phyloP scores from a whole-genome alignment of 2,329 filamentous ascomycete species.

The Camillea tinctor region DNA sequence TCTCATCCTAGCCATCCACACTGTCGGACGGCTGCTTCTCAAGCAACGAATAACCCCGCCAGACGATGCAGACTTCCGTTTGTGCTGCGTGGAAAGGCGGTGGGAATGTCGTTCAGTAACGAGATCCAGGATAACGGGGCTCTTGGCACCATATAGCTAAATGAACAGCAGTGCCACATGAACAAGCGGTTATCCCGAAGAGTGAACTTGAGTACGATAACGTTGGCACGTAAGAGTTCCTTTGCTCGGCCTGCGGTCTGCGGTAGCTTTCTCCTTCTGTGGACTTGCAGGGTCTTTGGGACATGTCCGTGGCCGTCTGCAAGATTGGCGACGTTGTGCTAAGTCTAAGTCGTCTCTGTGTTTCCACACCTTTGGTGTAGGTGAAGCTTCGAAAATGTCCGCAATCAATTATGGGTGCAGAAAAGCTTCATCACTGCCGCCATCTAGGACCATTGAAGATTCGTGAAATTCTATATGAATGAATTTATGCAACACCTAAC shows the following conservation, averaged over 20 bases:
- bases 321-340: conserved; percentile 39
- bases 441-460: background rate
- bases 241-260: conserved; percentile 6
- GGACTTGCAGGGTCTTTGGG: conserved; percentile 10
- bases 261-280: conserved; percentile 10
- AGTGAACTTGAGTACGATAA: conserved; percentile 15
- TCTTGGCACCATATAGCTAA: conserved; percentile 3
- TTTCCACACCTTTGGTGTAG: conserved; percentile 11
- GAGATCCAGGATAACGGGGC: conserved; percentile 13
- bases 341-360: conserved; percentile 19
- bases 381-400: background rate
- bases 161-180: conserved; percentile 8
- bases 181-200: conserved; percentile 15
- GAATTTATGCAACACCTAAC: background rate
- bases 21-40: conserved; percentile 20
- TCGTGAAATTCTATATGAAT: background rate
- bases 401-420: background rate
- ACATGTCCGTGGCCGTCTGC: conserved; percentile 29
- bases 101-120: conserved; percentile 17
- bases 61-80: conserved; percentile 26
- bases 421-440: background rate
- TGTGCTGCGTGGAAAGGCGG: conserved; percentile 27
- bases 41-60: conserved; percentile 22
- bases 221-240: conserved; percentile 8
- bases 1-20: conserved; percentile 12